phyloP scores from a whole-genome alignment of 192 early-diverging fungal genomes.

The Coemansia asiatica region DNA sequence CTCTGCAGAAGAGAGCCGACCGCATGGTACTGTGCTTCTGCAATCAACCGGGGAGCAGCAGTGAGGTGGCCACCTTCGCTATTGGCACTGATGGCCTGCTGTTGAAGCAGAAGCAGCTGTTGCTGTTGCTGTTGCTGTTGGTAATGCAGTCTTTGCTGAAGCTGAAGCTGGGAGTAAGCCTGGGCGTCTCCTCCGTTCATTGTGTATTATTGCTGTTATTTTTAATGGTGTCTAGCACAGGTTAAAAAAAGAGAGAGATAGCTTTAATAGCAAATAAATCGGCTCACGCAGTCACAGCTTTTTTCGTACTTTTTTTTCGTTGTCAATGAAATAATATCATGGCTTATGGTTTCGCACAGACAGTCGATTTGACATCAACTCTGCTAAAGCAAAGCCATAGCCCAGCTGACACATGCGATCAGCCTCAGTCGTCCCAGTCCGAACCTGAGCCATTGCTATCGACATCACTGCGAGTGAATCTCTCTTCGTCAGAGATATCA shows the following conservation, averaged over 20 bases:
- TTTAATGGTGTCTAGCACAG: background rate
- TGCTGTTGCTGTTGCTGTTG: slow-evolving; percentile 7
- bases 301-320: background rate
- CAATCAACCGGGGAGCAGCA: background rate
- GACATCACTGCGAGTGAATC: background rate
- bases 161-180: background rate
- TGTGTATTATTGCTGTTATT: background rate
- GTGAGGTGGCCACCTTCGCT: background rate
- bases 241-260: background rate
- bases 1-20: slow-evolving; percentile 27
- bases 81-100: background rate
- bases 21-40: slow-evolving; percentile 32
- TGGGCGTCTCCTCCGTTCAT: background rate
- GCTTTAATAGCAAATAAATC: too few species aligned
- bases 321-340: background rate
- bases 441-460: slow-evolving; percentile 14
- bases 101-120: background rate
- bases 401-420: background rate
- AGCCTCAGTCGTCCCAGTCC: slow-evolving; percentile 18
- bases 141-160: background rate
- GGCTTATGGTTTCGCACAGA: background rate
- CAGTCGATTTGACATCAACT: too few species aligned
- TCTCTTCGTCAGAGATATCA: slow-evolving; percentile 12
- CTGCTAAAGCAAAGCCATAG: background rate
- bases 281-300: too few species aligned